These are phyloP conservation scores for Graphiopsis chlorocephala DNA, from an alignment of 2,329 filamentous ascomycete genomes.

Conservation along the genomic window DNA sequence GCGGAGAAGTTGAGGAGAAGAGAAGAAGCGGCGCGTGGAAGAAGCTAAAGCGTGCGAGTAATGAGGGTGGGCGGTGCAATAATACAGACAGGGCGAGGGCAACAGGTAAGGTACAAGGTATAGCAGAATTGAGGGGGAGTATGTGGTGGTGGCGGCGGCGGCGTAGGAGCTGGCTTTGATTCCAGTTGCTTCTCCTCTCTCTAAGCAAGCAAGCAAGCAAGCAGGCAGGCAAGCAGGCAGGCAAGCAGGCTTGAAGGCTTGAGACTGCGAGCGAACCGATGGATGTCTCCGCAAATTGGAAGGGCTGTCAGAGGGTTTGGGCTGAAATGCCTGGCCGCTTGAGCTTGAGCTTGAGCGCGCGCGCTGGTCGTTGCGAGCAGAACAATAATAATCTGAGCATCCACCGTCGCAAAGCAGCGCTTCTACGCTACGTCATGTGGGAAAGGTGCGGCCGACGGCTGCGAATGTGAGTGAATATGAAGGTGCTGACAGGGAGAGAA, in stretches of 20 bases:
- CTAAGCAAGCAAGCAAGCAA: background rate
- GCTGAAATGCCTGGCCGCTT: background rate
- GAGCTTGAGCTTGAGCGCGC: background rate
- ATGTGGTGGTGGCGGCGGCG: background rate
- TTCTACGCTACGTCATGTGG: background rate
- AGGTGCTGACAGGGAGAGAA: background rate
- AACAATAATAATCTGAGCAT: background rate
- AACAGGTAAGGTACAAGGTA: background rate
- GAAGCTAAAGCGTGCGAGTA: background rate
- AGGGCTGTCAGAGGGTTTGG: background rate
- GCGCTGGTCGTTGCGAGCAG: background rate
- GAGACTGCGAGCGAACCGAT: background rate
- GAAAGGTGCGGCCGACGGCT: background rate
- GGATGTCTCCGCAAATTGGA: conserved; percentile 2
- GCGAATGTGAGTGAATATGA: background rate
- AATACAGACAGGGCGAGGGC: background rate
- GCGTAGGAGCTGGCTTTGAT: conserved; percentile 1
- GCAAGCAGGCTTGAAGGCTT: background rate
- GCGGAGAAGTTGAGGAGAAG: background rate
- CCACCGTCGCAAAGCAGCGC: background rate
- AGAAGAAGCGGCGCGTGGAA: background rate
- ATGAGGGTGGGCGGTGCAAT: background rate
- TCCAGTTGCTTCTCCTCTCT: conserved; percentile 9
- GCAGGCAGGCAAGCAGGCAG: background rate
- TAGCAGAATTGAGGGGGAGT: background rate